These are phyloP conservation scores for Papiliotrema fonsecae DNA, from an alignment of 1,284 basidiomycete genomes.

Conservation along the genomic window DNA sequence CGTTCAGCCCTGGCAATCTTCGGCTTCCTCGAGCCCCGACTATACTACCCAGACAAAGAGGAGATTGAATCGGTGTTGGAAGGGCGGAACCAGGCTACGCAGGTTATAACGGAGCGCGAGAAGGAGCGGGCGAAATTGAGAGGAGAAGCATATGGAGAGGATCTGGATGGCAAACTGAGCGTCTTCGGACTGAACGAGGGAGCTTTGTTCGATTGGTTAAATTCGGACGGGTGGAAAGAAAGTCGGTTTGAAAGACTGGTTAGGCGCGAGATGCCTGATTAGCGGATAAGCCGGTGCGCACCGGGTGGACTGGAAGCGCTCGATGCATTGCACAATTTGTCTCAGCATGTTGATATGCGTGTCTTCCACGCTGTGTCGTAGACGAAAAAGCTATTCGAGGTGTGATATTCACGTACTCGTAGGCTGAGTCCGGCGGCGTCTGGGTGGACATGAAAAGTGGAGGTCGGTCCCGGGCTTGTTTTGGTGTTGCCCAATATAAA, in stretches of 20 bases:
- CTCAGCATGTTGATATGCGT: no score
- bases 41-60: slow-evolving; percentile 45
- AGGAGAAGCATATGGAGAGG: slow-evolving; percentile 49
- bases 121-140: slow-evolving; percentile 56
- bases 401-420: no score
- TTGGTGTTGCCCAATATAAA: no score
- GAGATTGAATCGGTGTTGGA: slow-evolving; percentile 80
- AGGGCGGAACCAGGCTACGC: slow-evolving; percentile 50
- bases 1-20: slow-evolving; percentile 77
- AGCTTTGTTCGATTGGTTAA: slow-evolving; percentile 71
- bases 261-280: slow-evolving; percentile 79
- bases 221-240: slow-evolving; percentile 67
- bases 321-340: no score
- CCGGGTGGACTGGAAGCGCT: no score
- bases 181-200: slow-evolving; percentile 84
- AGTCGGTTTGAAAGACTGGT: slow-evolving; percentile 80
- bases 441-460: neutral
- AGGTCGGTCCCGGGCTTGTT: no score
- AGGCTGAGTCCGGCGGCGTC: no score
- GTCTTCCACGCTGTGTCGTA: no score
- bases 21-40: slow-evolving; percentile 69
- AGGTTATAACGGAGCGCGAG: slow-evolving; percentile 44
- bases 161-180: slow-evolving; percentile 71
- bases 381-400: no score
- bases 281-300: slow-evolving; percentile 2